A percentile compares a stretch with the other conserved stretches of the same genome.
Evolutionary conservation across 1,284 basidiomycete species (phyloP).

Genomic region (Kalmanozyma brasiliensis): DNA sequence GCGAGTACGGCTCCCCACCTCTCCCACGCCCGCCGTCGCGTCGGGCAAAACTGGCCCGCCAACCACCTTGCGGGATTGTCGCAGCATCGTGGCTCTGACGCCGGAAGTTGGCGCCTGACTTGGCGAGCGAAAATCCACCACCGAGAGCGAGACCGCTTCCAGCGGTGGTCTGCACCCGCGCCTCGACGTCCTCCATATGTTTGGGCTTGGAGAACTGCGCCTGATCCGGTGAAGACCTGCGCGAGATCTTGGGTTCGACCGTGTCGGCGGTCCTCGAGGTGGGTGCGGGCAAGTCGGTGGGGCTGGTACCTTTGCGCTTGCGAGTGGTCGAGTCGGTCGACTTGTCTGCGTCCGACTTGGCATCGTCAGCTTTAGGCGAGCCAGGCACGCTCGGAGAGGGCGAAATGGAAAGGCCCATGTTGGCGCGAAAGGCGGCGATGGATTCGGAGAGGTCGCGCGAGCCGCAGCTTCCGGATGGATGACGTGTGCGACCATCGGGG

Average conservation of each 20-base stretch:
- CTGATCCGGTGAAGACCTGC: constrained; percentile 16
- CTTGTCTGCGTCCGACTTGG: constrained; percentile 12
- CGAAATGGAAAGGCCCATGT: constrained; percentile 43
- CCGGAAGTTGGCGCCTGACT: constrained; percentile 41
- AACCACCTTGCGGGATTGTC: constrained; percentile 3
- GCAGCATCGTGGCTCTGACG: constrained; percentile 22
- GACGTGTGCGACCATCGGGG: constrained; percentile 50
- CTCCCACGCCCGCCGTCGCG: constrained; percentile 11
- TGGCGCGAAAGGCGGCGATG: constrained; percentile 41
- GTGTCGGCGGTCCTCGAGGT: constrained; percentile 27
- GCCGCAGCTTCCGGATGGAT: constrained; percentile 41
- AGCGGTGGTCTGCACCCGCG: constrained; percentile 3
- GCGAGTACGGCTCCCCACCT: constrained; percentile 13
- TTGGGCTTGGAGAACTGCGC: constrained; percentile 23
- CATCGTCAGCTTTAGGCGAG: constrained; percentile 10
- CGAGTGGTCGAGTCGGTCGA: constrained; percentile 21
- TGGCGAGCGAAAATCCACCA: constrained; percentile 48
- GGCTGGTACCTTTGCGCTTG: constrained; percentile 33
- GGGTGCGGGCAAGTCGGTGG: constrained; percentile 21
- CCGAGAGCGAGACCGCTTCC: constrained; percentile 41
- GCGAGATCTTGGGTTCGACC: constrained; percentile 21
- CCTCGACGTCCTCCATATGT: constrained; percentile 40
- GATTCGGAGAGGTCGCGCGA: constrained; percentile 40
- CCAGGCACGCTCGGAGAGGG: constrained; percentile 32
- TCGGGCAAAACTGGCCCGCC: constrained; percentile 19